Base-by-base conservation (phyloP, 1,139 yeast species). In the Protomyces lactucae-debilis region DNA sequence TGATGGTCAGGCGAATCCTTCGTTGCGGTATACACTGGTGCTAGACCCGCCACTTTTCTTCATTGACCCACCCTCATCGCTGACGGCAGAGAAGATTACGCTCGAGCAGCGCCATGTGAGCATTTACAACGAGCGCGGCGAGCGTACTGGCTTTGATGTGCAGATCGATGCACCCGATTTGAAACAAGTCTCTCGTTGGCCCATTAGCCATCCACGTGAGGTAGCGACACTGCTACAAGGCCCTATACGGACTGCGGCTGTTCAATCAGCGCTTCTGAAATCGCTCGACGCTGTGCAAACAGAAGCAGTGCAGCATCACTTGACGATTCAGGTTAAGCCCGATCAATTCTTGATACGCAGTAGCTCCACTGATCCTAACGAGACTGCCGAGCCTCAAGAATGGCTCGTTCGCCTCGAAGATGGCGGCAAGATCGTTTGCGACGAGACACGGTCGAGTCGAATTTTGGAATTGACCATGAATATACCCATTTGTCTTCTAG, bases 321-420 rank as follows among this genome's bases (percentile, higher is more conserved):
- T 43, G 18, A 1, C n/a, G 5, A n/a, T 40, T 16, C 12, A 12
- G 25, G 32, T 6, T 18, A 21, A n/a, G 39, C 28, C 28, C 32
- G 25, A 51, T 51, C 32, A 18, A 16, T n/a, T 14, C 52, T 32
- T 25, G 40, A n/a, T 3, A 39, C 28, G 10, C 10, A 12, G 9
- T 12, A 18, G 16, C 36, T 52, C 21, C 36, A 18, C 35, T 54
- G 39, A 48, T 36, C 12, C 37, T 16, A 23, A 32, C 18, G 18
- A 37, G 23, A 10, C 18, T 10, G 21, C 8, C 39, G 25, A 77
- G 21, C 54, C 35, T 1, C 12, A 12, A 12, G 40, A 52, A 16
- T 6, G 9, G n/a, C 2, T 10, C 23, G 6, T 52, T 10, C n/a
- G 40, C 9, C 21, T 52, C 21, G 25, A 51, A 14, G 36, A 51